Conservation (phyloP, 768 basidiomycete genomes). For the Boletales sp. region DNA sequence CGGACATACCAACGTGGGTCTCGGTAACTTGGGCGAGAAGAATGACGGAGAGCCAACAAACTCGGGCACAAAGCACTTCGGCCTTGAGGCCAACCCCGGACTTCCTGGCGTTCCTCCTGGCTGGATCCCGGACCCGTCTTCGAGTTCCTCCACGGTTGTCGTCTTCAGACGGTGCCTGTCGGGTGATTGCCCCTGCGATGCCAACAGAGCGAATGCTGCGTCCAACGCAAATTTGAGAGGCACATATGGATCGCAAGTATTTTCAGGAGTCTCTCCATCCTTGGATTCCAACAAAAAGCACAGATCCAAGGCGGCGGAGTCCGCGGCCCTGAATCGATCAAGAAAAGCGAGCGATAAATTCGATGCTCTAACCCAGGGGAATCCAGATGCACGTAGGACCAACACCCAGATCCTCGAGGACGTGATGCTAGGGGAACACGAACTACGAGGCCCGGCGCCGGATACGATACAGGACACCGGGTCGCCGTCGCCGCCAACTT, state of each 20-base stretch:
- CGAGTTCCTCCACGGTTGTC: constrained; percentile 4
- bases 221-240: not conserved
- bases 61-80: not conserved
- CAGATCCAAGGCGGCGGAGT: not conserved
- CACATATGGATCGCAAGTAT: not conserved
- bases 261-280: not conserved
- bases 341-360: not conserved
- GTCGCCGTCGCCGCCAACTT: not conserved
- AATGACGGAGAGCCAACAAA: not conserved
- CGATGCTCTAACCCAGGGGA: not conserved
- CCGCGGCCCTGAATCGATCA: not conserved
- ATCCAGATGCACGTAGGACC: not conserved
- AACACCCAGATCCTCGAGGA: not conserved
- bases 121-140: not conserved
- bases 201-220: not conserved
- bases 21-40: not conserved
- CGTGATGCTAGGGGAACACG: not conserved
- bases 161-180: constrained; percentile 10
- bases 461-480: not conserved
- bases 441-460: not conserved
- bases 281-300: not conserved
- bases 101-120: not conserved
- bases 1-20: not conserved
- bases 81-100: not conserved
- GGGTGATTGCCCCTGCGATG: constrained; percentile 13